Base-by-base conservation (phyloP, 2,329 filamentous ascomycete species). In the Pseudogymnoascus sp. region DNA sequence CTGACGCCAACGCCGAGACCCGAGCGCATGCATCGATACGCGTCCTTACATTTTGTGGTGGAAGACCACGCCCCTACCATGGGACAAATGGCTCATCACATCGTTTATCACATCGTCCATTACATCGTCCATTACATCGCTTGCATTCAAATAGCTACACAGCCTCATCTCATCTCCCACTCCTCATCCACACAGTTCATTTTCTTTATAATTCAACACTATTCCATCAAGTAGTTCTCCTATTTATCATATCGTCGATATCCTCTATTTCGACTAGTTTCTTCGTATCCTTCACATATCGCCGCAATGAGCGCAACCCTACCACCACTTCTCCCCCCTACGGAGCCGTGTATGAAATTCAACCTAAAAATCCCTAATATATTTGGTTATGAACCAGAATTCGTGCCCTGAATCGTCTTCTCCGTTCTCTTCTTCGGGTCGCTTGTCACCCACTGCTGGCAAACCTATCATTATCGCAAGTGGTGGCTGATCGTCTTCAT, bases 401-500 rank as follows among this genome's bases (percentile, higher is more conserved):
- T 67, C 5, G 64, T 58, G 10, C 63, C 66, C 17, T 81, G 79
- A 1, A 68, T 78, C 15, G 70, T 80, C 4, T 81, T 82, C 63
- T 69, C 73, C 8, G 64, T 77, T 27, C 68, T 84, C 1, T 83
- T 83, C 67, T 61, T 68, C 17, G 55, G 76, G 5, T 67, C 76
- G 5, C 79, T 81, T 1, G 58, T 68, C 0, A 65, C 69, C 1
- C 80, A 84, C 64, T 64, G 66, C 1, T 78, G 71, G 63, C 74
- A 75, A 27, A 72, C 81, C 42, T 66, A 75, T 17, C 76, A 72
- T 27, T 75, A 75, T 2, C 72, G 75, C 35, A 77, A 76, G 9
- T 82, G 79, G 75, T 84, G 80, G 67, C 80, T 79, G 62, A 68
- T 75, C 0, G 72, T 78, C 0, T 78, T 83, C 61, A 65, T 78